Base-by-base conservation (phyloP, 163 green algal species). In the Chlorella variabilis region DNA sequence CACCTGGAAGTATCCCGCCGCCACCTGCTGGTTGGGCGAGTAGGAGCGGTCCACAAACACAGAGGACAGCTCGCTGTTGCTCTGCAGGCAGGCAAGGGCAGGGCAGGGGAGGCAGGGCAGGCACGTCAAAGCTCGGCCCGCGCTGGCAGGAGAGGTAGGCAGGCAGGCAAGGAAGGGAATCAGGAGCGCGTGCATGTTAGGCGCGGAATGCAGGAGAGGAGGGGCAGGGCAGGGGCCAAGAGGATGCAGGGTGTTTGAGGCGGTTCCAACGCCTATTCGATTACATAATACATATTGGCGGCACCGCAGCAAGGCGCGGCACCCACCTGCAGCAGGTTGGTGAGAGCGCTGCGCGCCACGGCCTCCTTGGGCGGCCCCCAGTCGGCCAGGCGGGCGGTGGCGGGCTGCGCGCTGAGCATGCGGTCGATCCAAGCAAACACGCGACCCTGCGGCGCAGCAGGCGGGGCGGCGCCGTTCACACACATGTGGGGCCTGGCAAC, bases 1-100 rank as follows among this genome's bases (percentile, higher is more conserved):
- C 4, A 93, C 93, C 91, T 96, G 92, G 77, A 98, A 98, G 83
- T 95, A 98, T 31, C 84, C 89, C 11, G 85, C 88, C 1, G 95
- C 87, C 0, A 97, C 69, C 4, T 68, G 36, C 8, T 74, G 31
- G 79, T 93, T 80, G 23, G 78, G 18, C 18, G 90, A 80, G 81
- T 97, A 97, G 79, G 88, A 92, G 34, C 93, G 90, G 84, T 98
- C 89, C 31, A 98, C 80, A 81, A 84, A 95, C 9, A 88, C 70
- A 1, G 80, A 45, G 20, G 97, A 89, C 41, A 98, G 78, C 21
- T 96, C 91, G 11, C 83, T 86, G 82, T 98, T 98, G 79, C 86
- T 90, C 77, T 70, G 63, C 59, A 29, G 74, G 25, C 25, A 15
- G 9, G 23, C 15, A 29, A 62, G 45, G 11, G 45, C 45, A 54